Evolutionary conservation across 306 rosid species (phyloP), one percentile per base, ranked within the genome.

Genomic region (Castanopsis chinensis): DNA sequence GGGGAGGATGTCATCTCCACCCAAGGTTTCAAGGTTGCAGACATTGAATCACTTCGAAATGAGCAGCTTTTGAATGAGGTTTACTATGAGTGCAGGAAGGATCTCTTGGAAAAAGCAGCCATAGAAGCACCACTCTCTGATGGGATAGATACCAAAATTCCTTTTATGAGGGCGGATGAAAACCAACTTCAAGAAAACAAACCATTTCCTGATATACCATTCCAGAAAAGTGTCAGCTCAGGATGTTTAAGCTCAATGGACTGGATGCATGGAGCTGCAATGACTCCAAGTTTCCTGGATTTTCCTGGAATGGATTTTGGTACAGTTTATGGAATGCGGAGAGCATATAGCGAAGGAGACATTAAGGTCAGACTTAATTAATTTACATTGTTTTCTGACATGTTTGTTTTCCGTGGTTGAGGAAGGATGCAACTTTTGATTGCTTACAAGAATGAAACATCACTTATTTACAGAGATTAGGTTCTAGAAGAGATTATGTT

Each of bases 301-400:
- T 80, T 93, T 77, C 86, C 91, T 6, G 94, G 83, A 76, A 73
- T 95, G 78, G 94, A 92, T 88, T 78, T 95, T 25, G 70, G 77
- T 75, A 84, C 87, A 64, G 97, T 73, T 68, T 91, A 85, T 79
- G 94, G 98, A 75, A 93, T 93, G 92, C 90, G 99, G 9, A 87
- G 96, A 80, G 89, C 99, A 25, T 89, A 30, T 80, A 96, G 99
- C 23, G 99, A 96, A 73, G 98, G 98, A 79, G 99, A 96, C 84
- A 96, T 96, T 54, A 89, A 93, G 99, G 99, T 93, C 67, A 86
- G 87, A 71, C 35, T 77, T 86, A 37, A 69, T 72, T 32, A 13
- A 53, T 69, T 74, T 43, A 30, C 12, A 21, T 75, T 5, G 68
- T 53, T 74, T 74, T 63, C 32, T 27, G 41, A 23, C 20, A 69